Evolutionary conservation across 805 yeast species (phyloP), one percentile per base, ranked within the genome.

Genomic region (Metschnikowia cubensis): DNA sequence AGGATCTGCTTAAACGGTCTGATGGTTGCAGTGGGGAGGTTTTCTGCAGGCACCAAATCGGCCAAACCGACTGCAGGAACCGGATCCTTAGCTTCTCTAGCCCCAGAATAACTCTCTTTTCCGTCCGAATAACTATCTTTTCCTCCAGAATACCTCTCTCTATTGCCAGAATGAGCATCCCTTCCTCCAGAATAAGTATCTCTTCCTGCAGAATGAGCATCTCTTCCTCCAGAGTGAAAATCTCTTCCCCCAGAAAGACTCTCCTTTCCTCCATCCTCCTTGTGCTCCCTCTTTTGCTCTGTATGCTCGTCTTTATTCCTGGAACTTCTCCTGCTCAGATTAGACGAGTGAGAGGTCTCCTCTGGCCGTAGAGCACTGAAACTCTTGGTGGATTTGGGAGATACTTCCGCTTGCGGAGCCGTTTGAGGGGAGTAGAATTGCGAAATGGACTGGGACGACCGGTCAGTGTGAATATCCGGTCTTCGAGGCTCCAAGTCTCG

Each of bases 1-100:
- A 90, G 66, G 3, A 88, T 67, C 53, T 67, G 73, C 37, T 48
- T 61, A 14, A 43, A 14, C 2, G 37, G 36, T 21, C 37, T 14
- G 8, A 32, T 6, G 4, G 33, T 33, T 18, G 37, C 35, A 2
- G 36, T 34, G 11, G 45, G 45, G 14, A 42, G 45, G 11, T 20
- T 25, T n/a, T 42, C 45, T 15, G 45, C 31, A 4, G 45, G 31
- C 11, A 42, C n/a, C n/a, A 42, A 20, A 15, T 42, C 45, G 7
- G 25, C 34, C 20, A 42, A 42, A 18, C 25, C 5, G 37, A 22
- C 35, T 2, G 15, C 6, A 33, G 35, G 14, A 33, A n/a, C 8
- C 29, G 29, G 29, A 8, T 25, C 29, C 4, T 25, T 25, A 2
- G 29, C 29, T 25, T 25, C 29, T 25, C 8, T 10, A 10, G 4